phyloP scores from a whole-genome alignment of 2,329 filamentous ascomycete genomes.

The Sporothrix luriei region DNA sequence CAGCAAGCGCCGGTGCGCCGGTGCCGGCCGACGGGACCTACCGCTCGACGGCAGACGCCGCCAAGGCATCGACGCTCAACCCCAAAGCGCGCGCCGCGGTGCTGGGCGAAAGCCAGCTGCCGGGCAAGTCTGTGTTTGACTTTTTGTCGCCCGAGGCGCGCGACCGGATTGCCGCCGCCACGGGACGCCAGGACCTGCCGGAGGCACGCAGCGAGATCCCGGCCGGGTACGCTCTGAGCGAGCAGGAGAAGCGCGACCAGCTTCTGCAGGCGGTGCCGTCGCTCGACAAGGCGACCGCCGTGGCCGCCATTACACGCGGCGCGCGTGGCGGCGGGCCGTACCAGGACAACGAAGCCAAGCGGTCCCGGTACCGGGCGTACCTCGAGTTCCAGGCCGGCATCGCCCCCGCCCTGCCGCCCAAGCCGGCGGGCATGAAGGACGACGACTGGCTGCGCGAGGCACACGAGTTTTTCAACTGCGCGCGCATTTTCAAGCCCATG shows the following conservation, averaged over 20 bases:
- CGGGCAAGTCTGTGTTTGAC: constrained; percentile 94
- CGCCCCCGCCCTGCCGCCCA: constrained; percentile 57
- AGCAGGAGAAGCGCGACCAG: constrained; percentile 63
- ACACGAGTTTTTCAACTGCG: constrained; percentile 68
- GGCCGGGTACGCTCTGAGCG: constrained; percentile 62
- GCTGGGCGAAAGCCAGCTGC: constrained; percentile 77
- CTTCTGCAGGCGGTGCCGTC: constrained; percentile 62
- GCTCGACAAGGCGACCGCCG: constrained; percentile 66
- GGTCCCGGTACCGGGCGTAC: constrained; percentile 77
- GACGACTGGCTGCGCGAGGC: constrained; percentile 83
- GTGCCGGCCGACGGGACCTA: constrained; percentile 44
- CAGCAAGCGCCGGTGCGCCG: constrained; percentile 30
- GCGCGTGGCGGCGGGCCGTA: constrained; percentile 75
- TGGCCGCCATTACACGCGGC: constrained; percentile 68
- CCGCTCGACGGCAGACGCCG: constrained; percentile 73
- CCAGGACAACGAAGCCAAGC: constrained; percentile 76
- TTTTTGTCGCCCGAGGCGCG: constrained; percentile 79
- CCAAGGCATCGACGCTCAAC: constrained; percentile 74
- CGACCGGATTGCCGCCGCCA: constrained; percentile 72
- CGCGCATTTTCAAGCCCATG: constrained; percentile 83
- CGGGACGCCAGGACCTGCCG: constrained; percentile 76
- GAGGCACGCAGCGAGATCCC: constrained; percentile 75
- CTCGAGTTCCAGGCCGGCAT: constrained; percentile 75
- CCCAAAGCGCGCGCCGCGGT: constrained; percentile 75
- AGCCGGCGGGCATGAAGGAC: constrained; percentile 50